Percentiles rank a stretch among this genome's conserved stretches.
phyloP scores from a whole-genome alignment of 225 moss, liverwort and hornwort species.

The Ulota crispa region DNA sequence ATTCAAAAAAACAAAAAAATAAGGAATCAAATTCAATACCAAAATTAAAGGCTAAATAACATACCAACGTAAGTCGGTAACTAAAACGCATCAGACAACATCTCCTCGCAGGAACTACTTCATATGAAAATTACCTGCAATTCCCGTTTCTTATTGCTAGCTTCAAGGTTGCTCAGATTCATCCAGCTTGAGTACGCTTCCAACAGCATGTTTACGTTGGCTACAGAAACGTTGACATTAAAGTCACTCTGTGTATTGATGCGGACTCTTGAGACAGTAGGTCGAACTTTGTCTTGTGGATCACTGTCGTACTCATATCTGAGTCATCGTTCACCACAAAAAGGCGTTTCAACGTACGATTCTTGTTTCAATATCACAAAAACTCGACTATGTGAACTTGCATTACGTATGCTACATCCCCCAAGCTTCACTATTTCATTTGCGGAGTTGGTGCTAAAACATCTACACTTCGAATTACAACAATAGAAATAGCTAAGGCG shows the following conservation, averaged over 20 bases:
- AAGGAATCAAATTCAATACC: no score
- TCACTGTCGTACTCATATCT: conserved; percentile 64
- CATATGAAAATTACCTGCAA: conserved; percentile 46
- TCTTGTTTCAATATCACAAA: neutral
- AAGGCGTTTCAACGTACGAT: neutral
- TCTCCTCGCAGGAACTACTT: neutral
- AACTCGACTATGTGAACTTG: neutral
- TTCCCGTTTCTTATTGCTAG: conserved; percentile 58
- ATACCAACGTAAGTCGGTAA: neutral
- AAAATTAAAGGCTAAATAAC: neutral
- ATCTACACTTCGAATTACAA: neutral
- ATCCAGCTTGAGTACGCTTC: conserved; percentile 99
- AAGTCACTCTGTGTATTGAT: conserved; percentile 67
- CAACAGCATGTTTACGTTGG: conserved; percentile 86
- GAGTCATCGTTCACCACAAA: neutral
- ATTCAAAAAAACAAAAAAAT: neutral
- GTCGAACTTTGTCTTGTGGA: conserved; percentile 56
- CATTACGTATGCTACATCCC: neutral
- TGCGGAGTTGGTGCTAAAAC: neutral
- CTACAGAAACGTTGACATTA: conserved; percentile 79
- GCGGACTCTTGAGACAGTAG: conserved; percentile 70
- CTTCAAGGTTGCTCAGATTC: conserved; percentile 74
- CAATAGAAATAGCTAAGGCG: neutral
- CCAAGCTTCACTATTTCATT: neutral
- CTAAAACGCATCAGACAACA: neutral